Evolutionary conservation across 1,284 basidiomycete species (phyloP).

Genomic region (Cutaneotrichosporon dermatis): DNA sequence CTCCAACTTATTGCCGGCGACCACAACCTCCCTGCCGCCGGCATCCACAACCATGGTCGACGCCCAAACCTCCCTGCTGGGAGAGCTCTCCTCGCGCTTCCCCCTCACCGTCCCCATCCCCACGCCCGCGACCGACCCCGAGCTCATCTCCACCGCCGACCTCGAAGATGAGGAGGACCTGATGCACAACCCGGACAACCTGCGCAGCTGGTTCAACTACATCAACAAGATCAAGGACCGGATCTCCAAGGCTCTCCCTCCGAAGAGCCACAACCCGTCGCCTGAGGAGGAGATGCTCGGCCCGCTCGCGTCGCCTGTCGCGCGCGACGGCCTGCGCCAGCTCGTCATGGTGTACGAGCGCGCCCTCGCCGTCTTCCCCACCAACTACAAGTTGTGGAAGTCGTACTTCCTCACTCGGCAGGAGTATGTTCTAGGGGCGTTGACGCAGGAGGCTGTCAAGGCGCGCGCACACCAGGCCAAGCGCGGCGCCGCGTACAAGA

Average conservation of each 20-base stretch:
- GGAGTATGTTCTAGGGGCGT: slow-evolving; percentile 76
- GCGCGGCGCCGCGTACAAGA: slow-evolving; percentile 67
- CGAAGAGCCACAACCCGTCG: slow-evolving; percentile 29
- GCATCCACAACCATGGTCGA: slow-evolving; percentile 23
- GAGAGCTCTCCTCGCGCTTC: slow-evolving; percentile 53
- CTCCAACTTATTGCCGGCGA: too few species aligned
- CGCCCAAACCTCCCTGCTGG: slow-evolving; percentile 28
- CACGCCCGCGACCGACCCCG: slow-evolving; percentile 68
- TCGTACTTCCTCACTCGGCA: slow-evolving; percentile 80
- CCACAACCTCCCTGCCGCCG: not conserved
- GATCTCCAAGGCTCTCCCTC: slow-evolving; percentile 58
- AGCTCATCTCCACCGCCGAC: slow-evolving; percentile 71
- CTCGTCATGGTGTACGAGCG: slow-evolving; percentile 89
- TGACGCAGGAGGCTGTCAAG: slow-evolving; percentile 43
- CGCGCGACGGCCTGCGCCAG: slow-evolving; percentile 71
- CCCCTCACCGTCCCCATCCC: slow-evolving; percentile 82
- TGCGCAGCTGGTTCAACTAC: slow-evolving; percentile 86
- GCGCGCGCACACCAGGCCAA: slow-evolving; percentile 59
- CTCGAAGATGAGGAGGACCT: slow-evolving; percentile 90
- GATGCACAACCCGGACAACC: slow-evolving; percentile 84
- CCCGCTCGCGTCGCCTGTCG: slow-evolving; percentile 62
- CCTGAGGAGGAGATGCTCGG: slow-evolving; percentile 47
- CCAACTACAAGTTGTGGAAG: slow-evolving; percentile 92
- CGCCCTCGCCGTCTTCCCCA: slow-evolving; percentile 80
- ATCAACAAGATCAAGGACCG: slow-evolving; percentile 70